phyloP scores from a whole-genome alignment of 345 rosid genomes.

The Lepidium sativum region DNA sequence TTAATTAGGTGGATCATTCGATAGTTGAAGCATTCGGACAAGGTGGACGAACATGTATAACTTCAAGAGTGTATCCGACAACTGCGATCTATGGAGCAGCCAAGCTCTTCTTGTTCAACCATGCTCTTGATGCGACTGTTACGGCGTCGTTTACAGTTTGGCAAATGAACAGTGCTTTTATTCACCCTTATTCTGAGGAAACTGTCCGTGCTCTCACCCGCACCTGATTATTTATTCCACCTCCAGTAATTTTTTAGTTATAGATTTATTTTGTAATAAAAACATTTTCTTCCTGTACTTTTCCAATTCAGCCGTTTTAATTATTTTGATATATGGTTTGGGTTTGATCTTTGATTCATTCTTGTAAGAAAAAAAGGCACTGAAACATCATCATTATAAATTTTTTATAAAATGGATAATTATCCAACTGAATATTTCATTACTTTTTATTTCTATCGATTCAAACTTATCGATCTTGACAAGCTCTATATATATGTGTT shows the following conservation, averaged over 20 bases:
- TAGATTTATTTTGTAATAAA: neutral
- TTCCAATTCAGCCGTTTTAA: neutral
- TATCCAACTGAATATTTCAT: too few species aligned
- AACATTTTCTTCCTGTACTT: neutral
- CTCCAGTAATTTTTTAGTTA: neutral
- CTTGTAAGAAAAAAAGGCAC: neutral
- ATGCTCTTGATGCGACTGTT: slow-evolving; percentile 62
- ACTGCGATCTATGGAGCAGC: slow-evolving; percentile 81
- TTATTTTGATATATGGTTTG: slow-evolving; percentile 3
- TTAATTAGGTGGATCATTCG: slow-evolving; percentile 79
- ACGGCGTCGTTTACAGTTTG: slow-evolving; percentile 67
- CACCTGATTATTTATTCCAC: neutral
- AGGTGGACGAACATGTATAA: slow-evolving; percentile 75
- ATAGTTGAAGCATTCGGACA: slow-evolving; percentile 80
- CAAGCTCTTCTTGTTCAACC: slow-evolving; percentile 69
- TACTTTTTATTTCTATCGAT: too few species aligned
- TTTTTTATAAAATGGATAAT: too few species aligned
- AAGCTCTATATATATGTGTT: too few species aligned
- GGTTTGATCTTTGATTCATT: neutral
- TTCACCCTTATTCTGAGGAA: slow-evolving; percentile 45
- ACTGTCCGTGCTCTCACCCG: slow-evolving; percentile 3
- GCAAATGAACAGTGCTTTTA: slow-evolving; percentile 73
- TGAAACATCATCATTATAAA: neutral
- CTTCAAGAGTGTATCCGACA: slow-evolving; percentile 84
- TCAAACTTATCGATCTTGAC: too few species aligned